Percentiles rank a stretch among this genome's conserved stretches.
Conservation (phyloP, 352 stramenopile species). For the Phytopythium delawarense region DNA sequence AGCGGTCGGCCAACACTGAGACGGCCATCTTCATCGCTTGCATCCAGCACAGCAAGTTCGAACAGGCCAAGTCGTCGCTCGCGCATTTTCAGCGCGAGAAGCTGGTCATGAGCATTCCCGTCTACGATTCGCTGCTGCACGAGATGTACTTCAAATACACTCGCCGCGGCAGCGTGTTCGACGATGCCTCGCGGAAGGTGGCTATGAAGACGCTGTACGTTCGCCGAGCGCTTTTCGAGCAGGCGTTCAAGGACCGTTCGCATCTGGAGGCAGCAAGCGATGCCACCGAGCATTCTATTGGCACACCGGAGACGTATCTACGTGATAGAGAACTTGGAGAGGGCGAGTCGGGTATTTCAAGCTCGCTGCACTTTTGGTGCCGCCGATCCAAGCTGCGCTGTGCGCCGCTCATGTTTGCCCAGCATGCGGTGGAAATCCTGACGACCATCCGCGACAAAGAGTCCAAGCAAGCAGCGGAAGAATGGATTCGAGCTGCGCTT, state of each 20-base stretch:
- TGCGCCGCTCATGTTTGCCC: constrained; percentile 62
- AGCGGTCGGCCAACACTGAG: constrained; percentile 50
- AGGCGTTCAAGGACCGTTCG: constrained; percentile 39
- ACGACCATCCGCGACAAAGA: constrained; percentile 69
- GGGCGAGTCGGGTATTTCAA: constrained; percentile 11
- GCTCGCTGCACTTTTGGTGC: constrained; percentile 52
- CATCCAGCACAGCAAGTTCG: constrained; percentile 36
- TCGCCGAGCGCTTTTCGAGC: constrained; percentile 54
- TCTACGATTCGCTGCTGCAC: constrained; percentile 66
- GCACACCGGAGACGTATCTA: neutral
- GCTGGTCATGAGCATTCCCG: constrained; percentile 47
- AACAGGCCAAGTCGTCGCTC: constrained; percentile 33
- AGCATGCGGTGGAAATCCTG: constrained; percentile 64
- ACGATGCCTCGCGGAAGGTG: constrained; percentile 51
- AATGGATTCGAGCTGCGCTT: constrained; percentile 42
- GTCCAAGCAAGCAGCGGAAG: constrained; percentile 46
- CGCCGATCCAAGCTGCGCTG: constrained; percentile 32
- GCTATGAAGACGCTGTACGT: constrained; percentile 56
- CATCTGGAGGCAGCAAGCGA: constrained; percentile 20
- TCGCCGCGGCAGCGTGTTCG: constrained; percentile 44
- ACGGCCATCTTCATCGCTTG: constrained; percentile 63
- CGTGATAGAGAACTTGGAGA: neutral
- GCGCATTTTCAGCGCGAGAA: constrained; percentile 38
- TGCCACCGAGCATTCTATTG: neutral
- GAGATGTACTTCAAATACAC: constrained; percentile 83